These are phyloP conservation scores for Alternaria ethzedia DNA, from an alignment of 2,329 filamentous ascomycete genomes.

Conservation along the genomic window DNA sequence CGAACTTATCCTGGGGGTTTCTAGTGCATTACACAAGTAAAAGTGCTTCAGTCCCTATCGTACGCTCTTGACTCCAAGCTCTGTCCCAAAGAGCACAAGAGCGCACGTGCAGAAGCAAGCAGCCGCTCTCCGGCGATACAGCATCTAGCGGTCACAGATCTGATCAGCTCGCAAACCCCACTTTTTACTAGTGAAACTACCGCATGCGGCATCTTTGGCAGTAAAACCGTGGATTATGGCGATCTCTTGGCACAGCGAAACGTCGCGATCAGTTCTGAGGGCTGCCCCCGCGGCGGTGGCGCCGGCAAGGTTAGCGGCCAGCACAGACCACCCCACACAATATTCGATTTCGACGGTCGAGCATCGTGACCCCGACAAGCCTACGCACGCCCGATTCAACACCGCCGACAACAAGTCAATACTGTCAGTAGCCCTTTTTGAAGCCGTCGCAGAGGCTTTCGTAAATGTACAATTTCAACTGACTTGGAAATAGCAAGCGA, in stretches of 20 bases:
- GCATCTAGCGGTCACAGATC: neutral
- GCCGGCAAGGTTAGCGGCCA: neutral
- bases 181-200: neutral
- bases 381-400: constrained; percentile 13
- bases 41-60: neutral
- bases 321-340: constrained; percentile 16
- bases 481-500: neutral
- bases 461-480: neutral
- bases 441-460: neutral
- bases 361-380: constrained; percentile 11
- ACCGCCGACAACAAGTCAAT: constrained; percentile 14
- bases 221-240: neutral
- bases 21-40: neutral
- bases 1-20: neutral
- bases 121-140: neutral
- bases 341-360: constrained; percentile 9
- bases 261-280: constrained; percentile 1
- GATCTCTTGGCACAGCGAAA: constrained; percentile 11
- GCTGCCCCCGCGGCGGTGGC: neutral
- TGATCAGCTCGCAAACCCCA: neutral
- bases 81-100: neutral
- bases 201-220: neutral
- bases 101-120: neutral
- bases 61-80: neutral
- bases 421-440: constrained; percentile 2